Evolutionary conservation across 305 asterid species (phyloP).

Genomic region (Fraxinus sp.): DNA sequence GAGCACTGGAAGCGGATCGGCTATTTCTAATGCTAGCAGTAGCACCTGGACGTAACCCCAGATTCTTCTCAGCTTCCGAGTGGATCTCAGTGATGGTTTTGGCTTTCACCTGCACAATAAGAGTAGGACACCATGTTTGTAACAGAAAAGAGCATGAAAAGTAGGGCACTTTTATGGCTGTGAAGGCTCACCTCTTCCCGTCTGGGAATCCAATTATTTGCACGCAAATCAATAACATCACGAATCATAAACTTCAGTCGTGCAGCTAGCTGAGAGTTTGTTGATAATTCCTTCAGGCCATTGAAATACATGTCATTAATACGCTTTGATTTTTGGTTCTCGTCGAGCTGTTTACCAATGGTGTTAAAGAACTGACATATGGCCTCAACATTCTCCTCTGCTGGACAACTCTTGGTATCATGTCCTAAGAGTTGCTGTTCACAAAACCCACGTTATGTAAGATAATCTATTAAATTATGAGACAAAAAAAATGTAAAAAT

Average conservation of each 20-base stretch:
- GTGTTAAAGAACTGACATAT: constrained; percentile 92
- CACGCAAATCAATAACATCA: constrained; percentile 73
- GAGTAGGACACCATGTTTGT: constrained; percentile 1
- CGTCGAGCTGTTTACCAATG: constrained; percentile 88
- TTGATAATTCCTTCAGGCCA: constrained; percentile 65
- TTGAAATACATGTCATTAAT: constrained; percentile 67
- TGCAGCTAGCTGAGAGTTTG: constrained; percentile 66
- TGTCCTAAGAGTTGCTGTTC: constrained; percentile 73
- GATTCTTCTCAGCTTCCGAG: constrained; percentile 80
- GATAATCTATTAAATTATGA: constrained; percentile 16
- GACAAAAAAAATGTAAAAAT: neutral
- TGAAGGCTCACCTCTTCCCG: constrained; percentile 70
- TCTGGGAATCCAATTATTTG: constrained; percentile 87
- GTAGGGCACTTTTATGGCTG: neutral
- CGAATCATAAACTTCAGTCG: constrained; percentile 80
- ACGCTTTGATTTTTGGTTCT: constrained; percentile 67
- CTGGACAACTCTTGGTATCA: constrained; percentile 65
- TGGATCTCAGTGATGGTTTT: constrained; percentile 89
- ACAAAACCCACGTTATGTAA: constrained; percentile 17
- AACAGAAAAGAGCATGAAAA: neutral
- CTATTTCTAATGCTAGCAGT: constrained; percentile 67
- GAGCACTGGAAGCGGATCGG: constrained; percentile 50
- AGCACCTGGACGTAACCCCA: constrained; percentile 94
- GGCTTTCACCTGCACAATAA: constrained; percentile 63
- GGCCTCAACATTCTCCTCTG: constrained; percentile 94